A percentile compares a stretch with the other conserved stretches of the same genome.
These are phyloP conservation scores for Fusarium sp. DNA, from an alignment of 2,329 filamentous ascomycete species.

Conservation along the genomic window DNA sequence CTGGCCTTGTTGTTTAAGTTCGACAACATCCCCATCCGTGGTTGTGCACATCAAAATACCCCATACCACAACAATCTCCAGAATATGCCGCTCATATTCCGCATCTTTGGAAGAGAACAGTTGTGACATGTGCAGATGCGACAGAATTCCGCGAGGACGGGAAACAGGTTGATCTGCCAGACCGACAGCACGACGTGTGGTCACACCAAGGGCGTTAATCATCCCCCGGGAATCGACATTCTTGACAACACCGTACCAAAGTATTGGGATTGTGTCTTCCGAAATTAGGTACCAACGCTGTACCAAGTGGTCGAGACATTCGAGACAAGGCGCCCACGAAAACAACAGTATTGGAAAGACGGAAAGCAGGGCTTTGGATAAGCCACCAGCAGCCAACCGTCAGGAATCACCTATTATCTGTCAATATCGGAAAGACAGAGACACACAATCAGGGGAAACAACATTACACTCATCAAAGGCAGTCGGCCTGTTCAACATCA, in stretches of 20 bases:
- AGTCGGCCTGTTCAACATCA: background rate
- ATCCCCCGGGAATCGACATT: slow-evolving; percentile 8
- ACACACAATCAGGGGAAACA: background rate
- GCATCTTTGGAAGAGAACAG: slow-evolving; percentile 2
- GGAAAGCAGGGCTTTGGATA: background rate
- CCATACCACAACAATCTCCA: slow-evolving; percentile 17
- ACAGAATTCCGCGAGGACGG: slow-evolving; percentile 6
- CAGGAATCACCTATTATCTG: background rate
- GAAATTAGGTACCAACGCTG: background rate
- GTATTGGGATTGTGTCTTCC: slow-evolving; percentile 1
- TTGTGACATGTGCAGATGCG: slow-evolving; percentile 7
- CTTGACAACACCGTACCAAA: slow-evolving; percentile 6
- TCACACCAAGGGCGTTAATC: slow-evolving; percentile 2
- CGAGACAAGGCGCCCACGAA: slow-evolving; percentile 7
- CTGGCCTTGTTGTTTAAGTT: slow-evolving; percentile 42
- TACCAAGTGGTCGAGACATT: background rate
- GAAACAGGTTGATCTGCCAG: slow-evolving; percentile 5
- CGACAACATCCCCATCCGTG: slow-evolving; percentile 36
- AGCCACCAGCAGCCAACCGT: slow-evolving; percentile 10
- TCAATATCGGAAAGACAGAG: background rate
- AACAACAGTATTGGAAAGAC: background rate
- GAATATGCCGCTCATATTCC: slow-evolving; percentile 18
- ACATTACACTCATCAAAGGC: background rate
- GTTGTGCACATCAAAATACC: slow-evolving; percentile 7
- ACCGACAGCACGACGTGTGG: slow-evolving; percentile 1